These are phyloP conservation scores for Imleria badia DNA, from an alignment of 768 basidiomycete genomes.

Conservation along the genomic window DNA sequence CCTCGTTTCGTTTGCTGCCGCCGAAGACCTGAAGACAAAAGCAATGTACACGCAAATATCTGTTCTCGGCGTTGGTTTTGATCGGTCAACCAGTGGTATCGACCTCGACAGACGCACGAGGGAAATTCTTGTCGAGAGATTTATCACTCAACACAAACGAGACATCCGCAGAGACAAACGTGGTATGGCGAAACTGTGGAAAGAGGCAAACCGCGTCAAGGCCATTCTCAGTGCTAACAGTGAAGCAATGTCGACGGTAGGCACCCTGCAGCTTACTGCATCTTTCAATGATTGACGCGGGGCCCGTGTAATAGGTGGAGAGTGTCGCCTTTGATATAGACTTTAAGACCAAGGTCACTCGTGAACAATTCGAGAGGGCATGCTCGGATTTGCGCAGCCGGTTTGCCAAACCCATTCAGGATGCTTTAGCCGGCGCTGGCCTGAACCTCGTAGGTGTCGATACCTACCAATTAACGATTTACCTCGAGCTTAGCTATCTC, in stretches of 20 bases:
- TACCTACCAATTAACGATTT: neutral
- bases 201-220: slow-evolving; percentile 91
- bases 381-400: slow-evolving; percentile 62
- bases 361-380: slow-evolving; percentile 74
- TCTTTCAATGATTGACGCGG: neutral
- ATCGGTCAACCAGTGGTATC: slow-evolving; percentile 74
- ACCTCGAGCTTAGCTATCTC: neutral
- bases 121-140: slow-evolving; percentile 74
- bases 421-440: slow-evolving; percentile 67
- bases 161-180: slow-evolving; percentile 72
- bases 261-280: slow-evolving; percentile 16
- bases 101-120: slow-evolving; percentile 82
- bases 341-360: slow-evolving; percentile 74
- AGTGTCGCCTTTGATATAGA: slow-evolving; percentile 89
- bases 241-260: slow-evolving; percentile 71
- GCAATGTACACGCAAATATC: slow-evolving; percentile 65
- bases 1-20: slow-evolving; percentile 60
- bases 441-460: slow-evolving; percentile 55
- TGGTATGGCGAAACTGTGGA: slow-evolving; percentile 92
- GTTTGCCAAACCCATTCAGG: slow-evolving; percentile 71
- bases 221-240: slow-evolving; percentile 89
- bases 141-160: slow-evolving; percentile 67
- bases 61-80: slow-evolving; percentile 80
- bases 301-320: slow-evolving; percentile 60
- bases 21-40: slow-evolving; percentile 49